These are phyloP conservation scores for Sphagnum contortum DNA, from an alignment of 225 moss, liverwort and hornwort species.

Conservation along the genomic window DNA sequence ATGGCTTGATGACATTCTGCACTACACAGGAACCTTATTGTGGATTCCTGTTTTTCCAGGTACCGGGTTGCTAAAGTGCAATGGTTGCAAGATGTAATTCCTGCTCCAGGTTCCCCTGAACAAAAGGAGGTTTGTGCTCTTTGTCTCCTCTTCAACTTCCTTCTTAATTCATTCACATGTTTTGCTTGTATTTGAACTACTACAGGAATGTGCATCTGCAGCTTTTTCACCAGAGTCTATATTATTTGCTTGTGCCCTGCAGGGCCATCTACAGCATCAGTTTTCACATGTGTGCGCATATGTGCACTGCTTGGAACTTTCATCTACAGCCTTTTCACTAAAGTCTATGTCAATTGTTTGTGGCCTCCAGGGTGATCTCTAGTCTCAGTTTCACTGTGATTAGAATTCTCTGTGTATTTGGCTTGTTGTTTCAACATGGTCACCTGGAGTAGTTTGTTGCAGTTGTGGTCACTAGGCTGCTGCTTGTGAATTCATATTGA, in stretches of 20 bases:
- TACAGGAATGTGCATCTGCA: too few relatives aligned
- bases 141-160: background rate
- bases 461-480: too few relatives aligned
- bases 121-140: slow-evolving; percentile 43
- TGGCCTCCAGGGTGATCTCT: background rate
- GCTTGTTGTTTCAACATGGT: too few relatives aligned
- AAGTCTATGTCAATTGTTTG: background rate
- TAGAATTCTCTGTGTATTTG: background rate
- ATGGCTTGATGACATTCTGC: too few relatives aligned
- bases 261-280: background rate
- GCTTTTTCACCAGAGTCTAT: too few relatives aligned
- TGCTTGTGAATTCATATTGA: too few relatives aligned
- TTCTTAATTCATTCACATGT: background rate
- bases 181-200: background rate
- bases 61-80: slow-evolving; percentile 87
- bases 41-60: slow-evolving; percentile 16
- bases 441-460: too few relatives aligned
- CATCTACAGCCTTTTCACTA: background rate
- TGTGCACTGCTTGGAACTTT: background rate
- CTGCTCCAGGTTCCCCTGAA: slow-evolving; percentile 48
- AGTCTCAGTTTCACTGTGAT: background rate
- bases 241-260: too few relatives aligned
- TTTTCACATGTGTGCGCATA: background rate
- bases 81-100: slow-evolving; percentile 63
- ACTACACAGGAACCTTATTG: too few relatives aligned